Evolutionary conservation across 2,329 filamentous ascomycete species (phyloP), one percentile per base, ranked within the genome.

Genomic region (Geosmithia putterillii): DNA sequence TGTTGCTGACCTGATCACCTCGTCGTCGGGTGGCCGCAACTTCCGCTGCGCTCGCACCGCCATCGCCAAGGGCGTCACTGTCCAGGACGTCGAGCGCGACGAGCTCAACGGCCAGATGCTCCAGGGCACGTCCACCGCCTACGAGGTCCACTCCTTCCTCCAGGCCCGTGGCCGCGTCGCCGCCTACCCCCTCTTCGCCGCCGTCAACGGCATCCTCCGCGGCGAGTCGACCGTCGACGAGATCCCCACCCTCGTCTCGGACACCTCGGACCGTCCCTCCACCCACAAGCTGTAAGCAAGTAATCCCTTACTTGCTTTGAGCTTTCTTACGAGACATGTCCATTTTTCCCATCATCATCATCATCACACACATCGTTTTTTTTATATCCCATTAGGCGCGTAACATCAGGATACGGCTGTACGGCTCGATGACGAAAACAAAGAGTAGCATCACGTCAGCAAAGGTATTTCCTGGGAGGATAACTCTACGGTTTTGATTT

Each of bases 101-200:
- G 89, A 95, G 60, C 73, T 98, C 48, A 96, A 98, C 59, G 92
- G 92, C 14, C 92, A 98, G 71, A 95, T 94, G 69, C 70, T 98
- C 46, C 92, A 98, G 67, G 92, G 92, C 34, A 96, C 88, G 0
- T 82, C 82, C 52, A 98, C 92, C 3, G 89, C 92, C 8, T 77
- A 81, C 49, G 92, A 98, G 62, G 89, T 98, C 37, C 86, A 94
- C 66, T 79, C 73, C 41, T 96, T 96, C 64, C 65, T 98, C 56
- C 86, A 83, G 68, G 77, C 78, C 41, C 74, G 84, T 51, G 84
- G 83, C 1, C 66, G 82, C 50, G 88, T 94, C 65, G 69, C 77
- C 25, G 83, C 94, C 42, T 98, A 94, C 60, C 92, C 92, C 18
- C 69, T 98, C 6, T 94, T 98, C 60, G 95, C 87, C 8, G 86